Evolutionary conservation across 139 green algal genomes (phyloP), one percentile per base, ranked within the genome.

Genomic region (Parachlorella kessleri): DNA sequence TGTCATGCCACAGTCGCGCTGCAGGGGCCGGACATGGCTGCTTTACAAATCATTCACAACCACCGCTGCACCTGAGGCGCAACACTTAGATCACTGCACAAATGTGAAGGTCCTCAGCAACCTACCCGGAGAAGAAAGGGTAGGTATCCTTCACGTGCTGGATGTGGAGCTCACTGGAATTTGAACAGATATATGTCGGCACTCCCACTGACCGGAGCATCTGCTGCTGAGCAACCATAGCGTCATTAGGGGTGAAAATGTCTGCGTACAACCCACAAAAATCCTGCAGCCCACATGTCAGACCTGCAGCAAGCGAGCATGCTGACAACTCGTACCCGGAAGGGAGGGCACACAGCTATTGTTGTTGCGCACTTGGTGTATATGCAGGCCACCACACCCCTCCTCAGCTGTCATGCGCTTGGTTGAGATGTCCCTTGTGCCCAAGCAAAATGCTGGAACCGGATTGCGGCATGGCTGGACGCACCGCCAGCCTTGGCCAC

Each of bases 211-310:
- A 3, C 21, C 7, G n/a, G 10, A 78, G 55, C 55, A 64, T n/a
- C 73, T 71, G 55, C 73, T 78, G 73, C 59, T 71, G 55, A 14
- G 64, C 33, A 28, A 78, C 71, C 55, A 78, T 70, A n/a, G n/a
- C 4, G 2, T 24, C n/a, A 18, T 65, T n/a, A 4, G 41, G 37
- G 18, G 38, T 65, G n/a, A 78, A 78, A 28, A 78, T 78, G 73
- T 78, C 59, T 35, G 73, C 73, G 32, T 78, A 78, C 37, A 78
- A 59, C 37, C 39, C 37, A 4, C 55, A 14, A 69, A 78, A 78
- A 0, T n/a, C 55, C 6, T 10, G 5, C n/a, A 55, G 71, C 21
- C 59, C 73, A 3, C 70, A 4, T 18, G 33, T 37, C 55, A 78
- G 59, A 0, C 73, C 73, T 71, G 73, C 37, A 39, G 48, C 40